Conservation (phyloP, 208 protist genomes). For the Trichomonas vaginalis region DNA sequence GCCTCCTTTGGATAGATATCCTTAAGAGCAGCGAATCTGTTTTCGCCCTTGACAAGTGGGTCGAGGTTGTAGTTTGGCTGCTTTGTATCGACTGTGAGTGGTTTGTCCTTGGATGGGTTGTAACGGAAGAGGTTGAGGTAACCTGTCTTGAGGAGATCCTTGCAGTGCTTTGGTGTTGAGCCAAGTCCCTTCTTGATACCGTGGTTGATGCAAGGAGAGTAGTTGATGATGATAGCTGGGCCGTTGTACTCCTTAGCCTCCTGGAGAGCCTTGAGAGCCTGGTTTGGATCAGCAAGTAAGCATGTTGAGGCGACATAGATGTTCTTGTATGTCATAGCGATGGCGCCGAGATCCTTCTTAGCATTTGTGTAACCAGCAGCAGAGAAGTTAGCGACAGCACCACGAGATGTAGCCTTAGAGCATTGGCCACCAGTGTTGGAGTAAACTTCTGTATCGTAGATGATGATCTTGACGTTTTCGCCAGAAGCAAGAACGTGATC, state of each 20-base stretch:
- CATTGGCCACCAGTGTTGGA: too few relatives aligned
- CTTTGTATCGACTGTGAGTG: not conserved
- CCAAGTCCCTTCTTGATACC: not conserved
- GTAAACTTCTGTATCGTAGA: too few relatives aligned
- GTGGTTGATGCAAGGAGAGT: constrained; percentile 44
- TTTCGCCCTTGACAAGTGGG: not conserved
- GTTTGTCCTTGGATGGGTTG: not conserved
- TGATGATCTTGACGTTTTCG: constrained; percentile 48
- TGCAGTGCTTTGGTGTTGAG: not conserved
- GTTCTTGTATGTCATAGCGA: too few relatives aligned
- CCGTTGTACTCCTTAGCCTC: constrained; percentile 46
- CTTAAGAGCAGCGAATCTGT: too few relatives aligned
- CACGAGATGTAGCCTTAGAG: not conserved
- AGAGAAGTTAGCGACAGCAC: not conserved
- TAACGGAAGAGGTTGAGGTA: too few relatives aligned
- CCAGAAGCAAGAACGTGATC: constrained; percentile 47
- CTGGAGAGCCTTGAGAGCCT: constrained; percentile 36
- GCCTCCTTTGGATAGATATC: too few relatives aligned
- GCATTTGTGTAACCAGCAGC: constrained; percentile 42
- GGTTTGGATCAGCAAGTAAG: constrained; percentile 34
- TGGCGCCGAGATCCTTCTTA: constrained; percentile 44
- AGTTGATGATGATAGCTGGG: constrained; percentile 38
- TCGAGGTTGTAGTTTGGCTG: not conserved
- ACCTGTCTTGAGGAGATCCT: not conserved
- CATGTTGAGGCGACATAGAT: constrained; percentile 24